These are phyloP conservation scores for Lichtheimia ornata DNA, from an alignment of 371 early-diverging fungal genomes.

Conservation along the genomic window DNA sequence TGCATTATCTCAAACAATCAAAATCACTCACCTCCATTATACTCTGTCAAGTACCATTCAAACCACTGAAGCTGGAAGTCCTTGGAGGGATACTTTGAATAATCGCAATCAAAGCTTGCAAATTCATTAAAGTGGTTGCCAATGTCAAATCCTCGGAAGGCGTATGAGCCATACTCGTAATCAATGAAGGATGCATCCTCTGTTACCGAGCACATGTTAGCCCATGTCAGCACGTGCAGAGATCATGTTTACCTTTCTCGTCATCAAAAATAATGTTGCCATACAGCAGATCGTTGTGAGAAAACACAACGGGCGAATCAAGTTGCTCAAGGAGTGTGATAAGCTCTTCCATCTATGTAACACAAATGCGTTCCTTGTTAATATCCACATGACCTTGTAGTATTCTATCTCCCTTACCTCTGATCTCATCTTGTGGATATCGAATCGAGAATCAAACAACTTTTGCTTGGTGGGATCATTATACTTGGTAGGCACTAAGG, in stretches of 20 bases:
- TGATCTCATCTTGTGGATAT: slow-evolving; percentile 45
- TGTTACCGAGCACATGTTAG: slow-evolving; percentile 19
- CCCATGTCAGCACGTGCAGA: slow-evolving; percentile 4
- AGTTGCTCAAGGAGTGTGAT: slow-evolving; percentile 56
- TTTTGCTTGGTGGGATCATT: slow-evolving; percentile 56
- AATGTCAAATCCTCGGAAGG: slow-evolving; percentile 90
- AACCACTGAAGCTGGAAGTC: slow-evolving; percentile 78
- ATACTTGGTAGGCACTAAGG: slow-evolving; percentile 69
- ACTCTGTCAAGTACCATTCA: slow-evolving; percentile 53
- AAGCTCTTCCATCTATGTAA: slow-evolving; percentile 49
- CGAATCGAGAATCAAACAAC: slow-evolving; percentile 63
- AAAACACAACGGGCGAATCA: slow-evolving; percentile 84
- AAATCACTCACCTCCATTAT: slow-evolving; percentile 30
- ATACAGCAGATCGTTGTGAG: slow-evolving; percentile 89
- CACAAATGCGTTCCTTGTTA: no score
- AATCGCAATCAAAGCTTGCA: slow-evolving; percentile 95
- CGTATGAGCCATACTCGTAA: slow-evolving; percentile 90
- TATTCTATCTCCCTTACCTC: slow-evolving; percentile 39
- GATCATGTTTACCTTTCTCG: slow-evolving; percentile 46
- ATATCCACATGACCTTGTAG: no score
- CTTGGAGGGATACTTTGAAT: slow-evolving; percentile 76
- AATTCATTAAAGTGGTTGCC: slow-evolving; percentile 95
- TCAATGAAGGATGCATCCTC: slow-evolving; percentile 81
- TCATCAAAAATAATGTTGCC: slow-evolving; percentile 86
- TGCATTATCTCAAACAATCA: neutral